Conservation (phyloP, 805 yeast species). For the Wickerhamiella parazyma region DNA sequence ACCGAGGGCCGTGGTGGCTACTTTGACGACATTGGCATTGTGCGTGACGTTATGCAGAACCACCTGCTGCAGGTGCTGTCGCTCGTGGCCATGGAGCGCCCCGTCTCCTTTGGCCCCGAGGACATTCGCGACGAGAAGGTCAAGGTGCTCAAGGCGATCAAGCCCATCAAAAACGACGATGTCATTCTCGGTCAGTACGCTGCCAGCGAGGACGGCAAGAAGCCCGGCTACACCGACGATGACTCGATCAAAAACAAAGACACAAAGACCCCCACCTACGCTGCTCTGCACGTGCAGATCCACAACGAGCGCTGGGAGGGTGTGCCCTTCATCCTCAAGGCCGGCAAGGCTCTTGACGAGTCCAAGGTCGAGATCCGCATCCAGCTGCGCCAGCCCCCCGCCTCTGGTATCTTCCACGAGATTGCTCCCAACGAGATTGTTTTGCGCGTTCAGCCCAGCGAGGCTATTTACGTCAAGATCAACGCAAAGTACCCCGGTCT, state of each 20-base stretch:
- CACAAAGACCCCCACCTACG: constrained; percentile 84
- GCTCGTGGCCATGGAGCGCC: constrained; percentile 88
- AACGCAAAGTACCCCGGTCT: constrained; percentile 92
- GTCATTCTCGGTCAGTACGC: constrained; percentile 79
- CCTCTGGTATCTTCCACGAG: constrained; percentile 57
- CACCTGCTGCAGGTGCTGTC: constrained; percentile 89
- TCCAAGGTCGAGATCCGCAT: constrained; percentile 90
- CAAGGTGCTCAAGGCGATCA: constrained; percentile 71
- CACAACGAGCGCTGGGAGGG: constrained; percentile 97
- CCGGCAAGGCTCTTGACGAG: constrained; percentile 94
- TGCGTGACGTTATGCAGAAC: constrained; percentile 97
- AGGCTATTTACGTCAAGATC: constrained; percentile 84
- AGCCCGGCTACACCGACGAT: constrained; percentile 88
- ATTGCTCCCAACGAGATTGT: constrained; percentile 89
- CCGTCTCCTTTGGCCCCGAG: constrained; percentile 81
- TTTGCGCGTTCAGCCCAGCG: constrained; percentile 86
- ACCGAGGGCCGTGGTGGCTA: constrained; percentile 99
- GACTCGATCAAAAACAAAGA: constrained; percentile 60
- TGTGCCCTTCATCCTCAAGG: constrained; percentile 89
- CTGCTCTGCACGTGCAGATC: constrained; percentile 67
- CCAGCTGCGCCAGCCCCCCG: constrained; percentile 77
- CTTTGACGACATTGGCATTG: constrained; percentile 87
- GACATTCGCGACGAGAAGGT: constrained; percentile 94
- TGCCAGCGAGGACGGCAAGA: constrained; percentile 66
- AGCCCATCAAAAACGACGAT: constrained; percentile 49